Evolutionary conservation across 73 alveolate species (phyloP), one percentile per base, ranked within the genome.

Genomic region (Stentor coeruleus): DNA sequence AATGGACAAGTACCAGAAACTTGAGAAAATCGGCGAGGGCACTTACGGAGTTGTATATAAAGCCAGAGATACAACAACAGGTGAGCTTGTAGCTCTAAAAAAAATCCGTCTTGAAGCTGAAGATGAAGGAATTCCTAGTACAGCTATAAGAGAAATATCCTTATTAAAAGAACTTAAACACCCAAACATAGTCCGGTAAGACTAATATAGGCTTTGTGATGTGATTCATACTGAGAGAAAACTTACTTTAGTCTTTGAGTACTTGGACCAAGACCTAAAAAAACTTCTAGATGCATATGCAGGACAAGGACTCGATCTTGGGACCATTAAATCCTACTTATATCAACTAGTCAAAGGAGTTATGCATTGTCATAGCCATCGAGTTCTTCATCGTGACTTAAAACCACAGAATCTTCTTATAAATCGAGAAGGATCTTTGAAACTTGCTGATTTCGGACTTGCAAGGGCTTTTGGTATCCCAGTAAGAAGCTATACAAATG

Each of bases 91-190:
- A 58, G 99, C 99, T 14, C 81, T 94, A 35, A 94, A 94, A 87
- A 94, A 94, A 82, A 94, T 94, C 40, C 79, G 96, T 58, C 90
- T 94, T n/a, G 99, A 95, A 80, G 91, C 91, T 77, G 99, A 91
- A 59, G 99, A 95, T 33, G 99, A 94, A 59, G 99, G 99, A 40
- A 94, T 94, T 15, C 99, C 99, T 26, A 81, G 93, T 40, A 94
- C 99, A 11, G 98, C 99, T 1, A 94, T 94, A 39, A 81, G 99
- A 77, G 99, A 95, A 88, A 93, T 95, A 30, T 91, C 99, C 37
- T 90, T 95, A 3, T 84, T 95, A 35, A 95, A 95, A 85, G 91
- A 89, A 60, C 82, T 95, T 35, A 93, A 93, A 38, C 99, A 95
- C 85, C 99, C 99, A 14, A 95, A 95, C 77, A 88, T 95, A 41